Evolutionary conservation across 345 rosid genomes (phyloP).

Genomic region (thale cress (Arabidopsis thaliana)): DNA sequence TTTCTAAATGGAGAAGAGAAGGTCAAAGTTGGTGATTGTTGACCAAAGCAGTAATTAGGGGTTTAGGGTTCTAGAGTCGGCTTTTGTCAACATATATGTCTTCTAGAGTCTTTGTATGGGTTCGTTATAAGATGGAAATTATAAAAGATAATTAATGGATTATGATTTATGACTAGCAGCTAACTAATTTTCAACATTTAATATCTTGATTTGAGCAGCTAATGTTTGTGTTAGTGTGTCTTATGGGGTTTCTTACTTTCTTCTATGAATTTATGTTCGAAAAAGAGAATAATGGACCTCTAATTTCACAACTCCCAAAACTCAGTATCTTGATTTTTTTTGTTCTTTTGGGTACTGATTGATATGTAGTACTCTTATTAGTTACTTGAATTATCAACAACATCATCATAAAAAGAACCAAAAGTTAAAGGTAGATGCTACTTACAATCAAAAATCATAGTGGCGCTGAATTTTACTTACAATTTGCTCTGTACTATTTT

Average conservation of each 20-base stretch:
- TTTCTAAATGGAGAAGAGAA: slow-evolving; percentile 13
- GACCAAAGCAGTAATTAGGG: slow-evolving; percentile 7
- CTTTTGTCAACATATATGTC: no score
- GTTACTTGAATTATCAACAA: slow-evolving; percentile 1
- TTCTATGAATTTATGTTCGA: not conserved
- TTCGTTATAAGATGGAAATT: not conserved
- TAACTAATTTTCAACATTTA: not conserved
- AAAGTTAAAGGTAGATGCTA: slow-evolving; percentile 40
- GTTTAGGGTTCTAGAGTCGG: not conserved
- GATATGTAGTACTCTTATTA: not conserved
- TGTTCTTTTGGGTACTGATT: not conserved
- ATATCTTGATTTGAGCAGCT: slow-evolving; percentile 13
- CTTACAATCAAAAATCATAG: slow-evolving; percentile 26
- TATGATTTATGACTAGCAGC: slow-evolving; percentile 15
- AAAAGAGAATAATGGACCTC: slow-evolving; percentile 4
- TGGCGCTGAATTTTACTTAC: slow-evolving; percentile 13
- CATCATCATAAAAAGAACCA: slow-evolving; percentile 13
- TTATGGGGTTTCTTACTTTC: not conserved
- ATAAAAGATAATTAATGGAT: slow-evolving; percentile 11
- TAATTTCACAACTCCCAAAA: not conserved
- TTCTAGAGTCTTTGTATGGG: not conserved
- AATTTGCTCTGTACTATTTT: not conserved
- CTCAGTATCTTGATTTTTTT: not conserved
- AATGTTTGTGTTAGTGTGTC: slow-evolving; percentile 4
- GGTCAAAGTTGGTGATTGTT: slow-evolving; percentile 24